These are phyloP conservation scores for Mycena alexandri DNA, from an alignment of 768 basidiomycete species.

Conservation along the genomic window DNA sequence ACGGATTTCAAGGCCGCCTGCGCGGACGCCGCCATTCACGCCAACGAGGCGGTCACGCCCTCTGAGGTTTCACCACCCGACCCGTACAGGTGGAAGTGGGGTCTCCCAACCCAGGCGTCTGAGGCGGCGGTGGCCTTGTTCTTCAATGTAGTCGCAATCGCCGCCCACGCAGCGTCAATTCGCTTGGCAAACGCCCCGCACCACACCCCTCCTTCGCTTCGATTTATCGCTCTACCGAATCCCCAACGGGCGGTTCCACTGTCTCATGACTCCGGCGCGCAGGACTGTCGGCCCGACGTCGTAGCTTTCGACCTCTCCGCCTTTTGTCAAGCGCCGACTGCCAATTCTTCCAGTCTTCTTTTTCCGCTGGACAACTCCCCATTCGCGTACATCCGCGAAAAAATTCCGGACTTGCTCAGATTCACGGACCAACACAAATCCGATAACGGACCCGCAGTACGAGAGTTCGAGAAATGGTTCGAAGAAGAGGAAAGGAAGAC, in stretches of 20 bases:
- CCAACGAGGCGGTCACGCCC: constrained; percentile 15
- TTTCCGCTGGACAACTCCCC: constrained; percentile 5
- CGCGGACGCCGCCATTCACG: constrained; percentile 4
- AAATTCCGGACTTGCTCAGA: background rate
- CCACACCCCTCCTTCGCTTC: constrained; percentile 18
- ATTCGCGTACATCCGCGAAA: constrained; percentile 12
- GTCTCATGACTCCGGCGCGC: constrained; percentile 14
- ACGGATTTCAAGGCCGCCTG: constrained; percentile 12
- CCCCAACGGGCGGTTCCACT: constrained; percentile 16
- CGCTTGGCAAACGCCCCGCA: constrained; percentile 8
- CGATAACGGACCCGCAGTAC: background rate
- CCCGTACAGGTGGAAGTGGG: constrained; percentile 22
- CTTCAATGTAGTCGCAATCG: constrained; percentile 24
- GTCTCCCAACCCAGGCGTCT: constrained; percentile 10
- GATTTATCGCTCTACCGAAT: constrained; percentile 14
- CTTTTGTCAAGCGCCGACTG: background rate
- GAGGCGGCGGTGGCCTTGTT: constrained; percentile 18
- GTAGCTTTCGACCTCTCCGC: constrained; percentile 11
- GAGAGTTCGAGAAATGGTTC: constrained; percentile 12
- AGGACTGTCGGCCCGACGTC: constrained; percentile 25
- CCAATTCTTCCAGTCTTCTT: background rate
- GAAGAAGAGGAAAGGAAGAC: background rate
- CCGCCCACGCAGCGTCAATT: constrained; percentile 22
- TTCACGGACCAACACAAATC: constrained; percentile 1
- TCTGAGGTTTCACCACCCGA: constrained; percentile 3